Base-by-base conservation (phyloP, 164 flowering plant genomes). In the Tetracentron sinense region DNA sequence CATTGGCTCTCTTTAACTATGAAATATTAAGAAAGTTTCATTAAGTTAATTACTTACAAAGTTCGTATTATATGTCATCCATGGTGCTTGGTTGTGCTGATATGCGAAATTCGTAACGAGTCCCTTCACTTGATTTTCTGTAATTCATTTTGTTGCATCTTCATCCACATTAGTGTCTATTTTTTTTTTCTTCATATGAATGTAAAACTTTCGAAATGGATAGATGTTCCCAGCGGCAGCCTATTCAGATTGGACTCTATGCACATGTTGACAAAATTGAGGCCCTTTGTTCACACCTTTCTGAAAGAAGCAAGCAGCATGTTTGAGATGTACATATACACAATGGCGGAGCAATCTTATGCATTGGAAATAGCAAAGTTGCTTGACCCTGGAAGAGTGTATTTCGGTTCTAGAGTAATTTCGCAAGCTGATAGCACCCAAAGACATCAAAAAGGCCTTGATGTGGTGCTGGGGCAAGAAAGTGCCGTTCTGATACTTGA, bases 321-420 rank as follows among this genome's bases (percentile, higher is more conserved):
- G 93, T 90, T 80, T 61, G 95, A 92, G 74, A 82, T 92, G 93
- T 85, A 84, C 60, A 77, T 92, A 28, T 88, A 88, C 66, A 90
- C 98, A 0, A 88, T 88, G 96, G 96, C 85, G 30, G 89, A 85
- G 28, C 80, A 84, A 6, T 54, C 78, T 0, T 92, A 92, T 75
- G 98, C 98, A 4, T 29, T 72, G 44, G 83, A 83, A 76, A 90
- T 88, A 86, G 92, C 90, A 57, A 77, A 72, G 54, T 70, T 90
- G 23, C 88, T 92, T 52, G 98, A 90, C 52, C 97, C 96, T 11
- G 65, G 54, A 59, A 58, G 59, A 48, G 72, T 76, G 23, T 89
- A 89, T 74, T 92, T 92, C 66, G 33, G 63, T 64, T 72, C 73
- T n/a, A 81, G 77, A 68, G 83, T 92, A 21, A 85, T 90, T 65